Evolutionary conservation across 129 eudicot genomes (phyloP).

Genomic region (Helichrysum umbraculigerum): DNA sequence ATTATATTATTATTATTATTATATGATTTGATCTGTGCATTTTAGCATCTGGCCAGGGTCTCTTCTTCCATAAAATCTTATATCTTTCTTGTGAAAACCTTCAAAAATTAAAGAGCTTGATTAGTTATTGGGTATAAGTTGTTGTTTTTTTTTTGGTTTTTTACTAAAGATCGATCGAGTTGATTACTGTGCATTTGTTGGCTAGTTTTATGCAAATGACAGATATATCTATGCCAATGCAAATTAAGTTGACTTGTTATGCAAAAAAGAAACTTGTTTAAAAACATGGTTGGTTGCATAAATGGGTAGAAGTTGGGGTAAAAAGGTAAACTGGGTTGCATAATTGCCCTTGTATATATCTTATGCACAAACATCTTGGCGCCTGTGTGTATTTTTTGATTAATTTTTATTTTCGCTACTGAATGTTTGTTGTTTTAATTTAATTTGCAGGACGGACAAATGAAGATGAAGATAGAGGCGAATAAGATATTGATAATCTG

Average conservation of each 20-base stretch:
- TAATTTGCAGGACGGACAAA: conserved; percentile 9
- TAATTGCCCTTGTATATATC: background rate
- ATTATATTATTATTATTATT: too few species aligned
- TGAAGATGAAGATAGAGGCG: conserved; percentile 22
- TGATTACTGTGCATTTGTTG: background rate
- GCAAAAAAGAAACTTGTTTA: background rate
- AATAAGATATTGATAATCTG: conserved; percentile 18
- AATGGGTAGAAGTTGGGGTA: too few species aligned
- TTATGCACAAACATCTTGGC: too few species aligned
- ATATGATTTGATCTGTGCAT: background rate
- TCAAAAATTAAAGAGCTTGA: background rate
- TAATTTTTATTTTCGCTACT: background rate
- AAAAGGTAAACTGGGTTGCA: too few species aligned
- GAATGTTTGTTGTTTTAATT: background rate
- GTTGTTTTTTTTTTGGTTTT: too few species aligned
- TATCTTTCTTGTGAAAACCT: background rate
- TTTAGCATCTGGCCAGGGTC: conserved; percentile 3
- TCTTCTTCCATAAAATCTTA: conserved; percentile 4
- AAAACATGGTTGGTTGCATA: background rate
- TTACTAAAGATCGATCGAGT: too few species aligned
- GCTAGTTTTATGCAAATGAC: background rate
- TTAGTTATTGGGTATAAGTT: conserved; percentile 8
- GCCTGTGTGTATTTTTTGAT: background rate
- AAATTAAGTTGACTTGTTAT: background rate
- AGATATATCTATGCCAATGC: background rate